Evolutionary conservation across 2,329 filamentous ascomycete genomes (phyloP), one percentile per base, ranked within the genome.

Genomic region (Aureobasidium lini): DNA sequence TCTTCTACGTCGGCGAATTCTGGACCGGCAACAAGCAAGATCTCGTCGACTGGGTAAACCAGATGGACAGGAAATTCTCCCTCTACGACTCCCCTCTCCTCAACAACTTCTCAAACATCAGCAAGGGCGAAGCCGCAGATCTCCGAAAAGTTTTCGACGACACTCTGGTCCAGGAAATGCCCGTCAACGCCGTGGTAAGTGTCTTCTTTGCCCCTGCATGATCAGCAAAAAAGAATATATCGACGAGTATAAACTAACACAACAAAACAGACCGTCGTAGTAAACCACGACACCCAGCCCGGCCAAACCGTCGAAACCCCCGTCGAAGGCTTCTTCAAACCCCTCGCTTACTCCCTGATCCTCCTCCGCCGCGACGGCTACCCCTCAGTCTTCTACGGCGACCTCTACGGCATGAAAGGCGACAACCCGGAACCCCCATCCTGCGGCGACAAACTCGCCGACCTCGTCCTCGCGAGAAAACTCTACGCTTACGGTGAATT

Each of bases 351-450:
- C 70, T 75, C 85, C 0, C 78, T 90, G 43, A 88, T 90, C 58
- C 80, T 90, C 1, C 81, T 90, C 31, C 81, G 84, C 15, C 72
- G 77, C 54, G 75, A 81, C 36, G 85, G 85, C 18, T 79, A 83
- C 34, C 86, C 86, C 0, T 88, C 84, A 64, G 73, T 88, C 39
- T 90, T 90, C 69, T 89, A 85, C 68, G 85, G 86, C 37, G 86
- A 89, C 66, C 70, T 89, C 1, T 88, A 86, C 70, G 85, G 86
- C 37, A 83, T 84, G 49, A 73, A 75, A 47, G 77, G 72, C 54
- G 74, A 79, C 23, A 74, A 77, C n/a, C 74, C 79, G 4, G 76
- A 80, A 61, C 73, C 72, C 2, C 83, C 84, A 18, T 65, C 67
- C 11, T 72, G 68, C 59, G 52, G 53, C 49, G 60, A 63, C 61